phyloP scores from a whole-genome alignment of 306 rosid genomes.

The Urtica urens region DNA sequence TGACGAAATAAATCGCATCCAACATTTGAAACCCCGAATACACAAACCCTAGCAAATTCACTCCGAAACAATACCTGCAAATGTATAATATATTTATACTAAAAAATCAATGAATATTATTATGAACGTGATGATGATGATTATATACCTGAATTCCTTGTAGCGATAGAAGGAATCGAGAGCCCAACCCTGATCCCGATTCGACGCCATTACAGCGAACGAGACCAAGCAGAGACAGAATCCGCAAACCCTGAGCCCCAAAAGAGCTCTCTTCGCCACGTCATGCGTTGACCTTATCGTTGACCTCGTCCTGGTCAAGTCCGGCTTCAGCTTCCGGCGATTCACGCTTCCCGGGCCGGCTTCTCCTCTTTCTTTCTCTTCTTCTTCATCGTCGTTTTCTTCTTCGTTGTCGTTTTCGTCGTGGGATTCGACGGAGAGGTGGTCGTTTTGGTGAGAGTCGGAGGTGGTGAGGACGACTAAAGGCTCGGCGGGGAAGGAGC shows the following conservation, averaged over 20 bases:
- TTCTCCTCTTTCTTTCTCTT: neutral
- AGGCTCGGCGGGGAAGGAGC: constrained; percentile 37
- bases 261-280: constrained; percentile 28
- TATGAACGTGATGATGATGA: no score
- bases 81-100: no score
- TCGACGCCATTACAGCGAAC: constrained; percentile 56
- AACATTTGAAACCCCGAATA: constrained; percentile 52
- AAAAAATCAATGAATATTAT: no score
- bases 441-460: no score
- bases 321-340: constrained; percentile 35
- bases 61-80: constrained; percentile 49
- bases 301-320: constrained; percentile 11
- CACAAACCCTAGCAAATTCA: constrained; percentile 51
- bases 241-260: constrained; percentile 43
- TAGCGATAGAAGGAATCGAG: constrained; percentile 41
- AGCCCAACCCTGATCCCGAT: constrained; percentile 56
- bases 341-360: constrained; percentile 10
- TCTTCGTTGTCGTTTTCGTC: constrained; percentile 25
- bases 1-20: constrained; percentile 30
- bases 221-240: constrained; percentile 45
- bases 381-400: constrained; percentile 16
- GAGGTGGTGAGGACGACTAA: constrained; percentile 41
- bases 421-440: constrained; percentile 33
- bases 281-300: constrained; percentile 15
- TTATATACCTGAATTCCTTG: constrained; percentile 50